Percentiles rank a stretch among this genome's conserved stretches.
These are phyloP conservation scores for Ambrosia artemisiifolia DNA, from an alignment of 129 eudicot species.

Conservation along the genomic window DNA sequence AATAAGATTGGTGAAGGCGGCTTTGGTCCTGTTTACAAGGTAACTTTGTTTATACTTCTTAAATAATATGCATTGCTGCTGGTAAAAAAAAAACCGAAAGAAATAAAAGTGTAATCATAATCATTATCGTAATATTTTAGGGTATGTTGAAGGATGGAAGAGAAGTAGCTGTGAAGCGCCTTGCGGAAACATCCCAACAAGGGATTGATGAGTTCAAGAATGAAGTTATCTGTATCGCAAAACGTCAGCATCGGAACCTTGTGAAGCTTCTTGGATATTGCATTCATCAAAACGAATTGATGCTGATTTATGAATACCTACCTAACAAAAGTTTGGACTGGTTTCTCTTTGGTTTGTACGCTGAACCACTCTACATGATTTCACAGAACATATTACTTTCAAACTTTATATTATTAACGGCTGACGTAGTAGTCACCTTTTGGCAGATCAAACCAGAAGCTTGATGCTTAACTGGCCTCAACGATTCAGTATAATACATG, in stretches of 20 bases:
- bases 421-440: not conserved
- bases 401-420: not conserved
- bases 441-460: constrained; percentile 22
- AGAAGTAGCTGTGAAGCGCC: constrained; percentile 11
- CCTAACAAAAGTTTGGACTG: constrained; percentile 12
- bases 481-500: constrained; percentile 32
- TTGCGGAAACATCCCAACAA: constrained; percentile 1
- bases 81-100: too few species aligned
- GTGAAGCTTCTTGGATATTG: constrained; percentile 37
- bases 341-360: not conserved
- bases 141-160: constrained; percentile 1
- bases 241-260: constrained; percentile 38
- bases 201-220: constrained; percentile 13
- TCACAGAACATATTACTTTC: not conserved
- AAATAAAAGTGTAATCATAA: not conserved
- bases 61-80: not conserved
- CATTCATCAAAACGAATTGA: constrained; percentile 6
- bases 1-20: constrained; percentile 28
- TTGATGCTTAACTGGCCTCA: constrained; percentile 29
- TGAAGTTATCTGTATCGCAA: constrained; percentile 18
- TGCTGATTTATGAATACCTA: constrained; percentile 8
- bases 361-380: not conserved
- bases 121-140: not conserved
- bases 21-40: constrained; percentile 24
- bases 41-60: not conserved